Conservation (phyloP, 345 rosid species). For the Ceriops zippeliana region DNA sequence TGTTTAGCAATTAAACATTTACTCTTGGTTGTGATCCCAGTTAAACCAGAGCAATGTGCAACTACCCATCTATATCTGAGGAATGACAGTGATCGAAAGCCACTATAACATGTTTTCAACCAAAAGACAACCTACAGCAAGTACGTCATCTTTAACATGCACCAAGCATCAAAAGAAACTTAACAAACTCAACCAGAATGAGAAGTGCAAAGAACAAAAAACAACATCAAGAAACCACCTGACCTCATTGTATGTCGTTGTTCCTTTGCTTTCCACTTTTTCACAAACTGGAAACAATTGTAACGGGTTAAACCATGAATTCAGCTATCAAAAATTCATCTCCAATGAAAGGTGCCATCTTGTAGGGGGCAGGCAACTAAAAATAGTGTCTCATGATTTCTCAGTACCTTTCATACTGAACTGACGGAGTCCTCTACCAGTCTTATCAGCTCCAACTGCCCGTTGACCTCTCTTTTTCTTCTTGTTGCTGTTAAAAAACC, state of each 20-base stretch:
- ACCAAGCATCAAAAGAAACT: too few species aligned
- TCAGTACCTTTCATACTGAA: slow-evolving; percentile 95
- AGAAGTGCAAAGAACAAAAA: neutral
- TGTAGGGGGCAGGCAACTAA: neutral
- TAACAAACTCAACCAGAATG: too few species aligned
- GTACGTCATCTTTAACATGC: neutral
- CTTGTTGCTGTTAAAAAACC: slow-evolving; percentile 45
- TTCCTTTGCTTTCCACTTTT: slow-evolving; percentile 97
- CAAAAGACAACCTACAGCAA: neutral
- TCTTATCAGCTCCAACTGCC: slow-evolving; percentile 83
- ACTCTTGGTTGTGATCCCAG: neutral
- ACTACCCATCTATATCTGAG: too few species aligned
- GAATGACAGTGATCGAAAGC: too few species aligned
- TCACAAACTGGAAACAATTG: slow-evolving; percentile 68
- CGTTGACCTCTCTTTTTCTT: slow-evolving; percentile 94
- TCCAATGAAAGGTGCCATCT: slow-evolving; percentile 1
- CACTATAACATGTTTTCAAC: too few species aligned
- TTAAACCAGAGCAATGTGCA: neutral
- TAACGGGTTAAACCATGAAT: slow-evolving; percentile 11
- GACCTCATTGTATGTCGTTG: slow-evolving; percentile 98
- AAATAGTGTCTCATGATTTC: slow-evolving; percentile 7
- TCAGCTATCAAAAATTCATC: slow-evolving; percentile 6
- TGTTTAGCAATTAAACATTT: neutral
- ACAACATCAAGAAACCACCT: slow-evolving; percentile 31
- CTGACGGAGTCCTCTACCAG: slow-evolving; percentile 97